A percentile compares a stretch with the other conserved stretches of the same genome.
These are phyloP conservation scores for Penicillium riverlandense DNA, from an alignment of 495 filamentous ascomycete genomes.

Conservation along the genomic window DNA sequence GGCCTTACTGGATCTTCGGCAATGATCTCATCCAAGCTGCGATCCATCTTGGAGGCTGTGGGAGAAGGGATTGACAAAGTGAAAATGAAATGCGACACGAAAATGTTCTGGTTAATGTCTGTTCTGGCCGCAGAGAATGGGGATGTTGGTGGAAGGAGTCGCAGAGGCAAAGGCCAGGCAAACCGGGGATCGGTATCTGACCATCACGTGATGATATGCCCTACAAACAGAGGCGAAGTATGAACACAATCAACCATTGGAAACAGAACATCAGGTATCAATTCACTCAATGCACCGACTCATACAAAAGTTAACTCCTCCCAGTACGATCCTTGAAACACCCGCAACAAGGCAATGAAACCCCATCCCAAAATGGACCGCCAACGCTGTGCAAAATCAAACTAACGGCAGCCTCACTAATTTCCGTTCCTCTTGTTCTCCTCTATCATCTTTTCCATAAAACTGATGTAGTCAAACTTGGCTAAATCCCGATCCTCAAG, in stretches of 20 bases:
- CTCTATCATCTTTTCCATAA: conserved; percentile 74
- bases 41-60: conserved; percentile 54
- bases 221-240: too few species aligned
- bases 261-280: conserved; percentile 1
- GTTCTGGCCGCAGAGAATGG: too few species aligned
- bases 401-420: conserved; percentile 10
- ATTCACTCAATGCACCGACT: too few species aligned
- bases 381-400: conserved; percentile 20
- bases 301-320: too few species aligned
- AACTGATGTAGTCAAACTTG: conserved; percentile 88
- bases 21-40: conserved; percentile 79
- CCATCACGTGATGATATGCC: too few species aligned
- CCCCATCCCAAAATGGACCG: conserved; percentile 15
- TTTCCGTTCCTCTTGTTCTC: conserved; percentile 25
- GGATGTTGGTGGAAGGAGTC: too few species aligned
- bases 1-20: conserved; percentile 65
- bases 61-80: background rate
- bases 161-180: too few species aligned
- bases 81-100: background rate
- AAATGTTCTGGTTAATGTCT: background rate
- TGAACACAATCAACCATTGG: conserved; percentile 1
- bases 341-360: conserved; percentile 17
- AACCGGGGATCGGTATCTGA: too few species aligned
- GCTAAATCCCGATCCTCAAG: conserved; percentile 66
- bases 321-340: background rate